phyloP scores from a whole-genome alignment of 2,329 filamentous ascomycete species.

The Pseudogymnoascus verrucosus region DNA sequence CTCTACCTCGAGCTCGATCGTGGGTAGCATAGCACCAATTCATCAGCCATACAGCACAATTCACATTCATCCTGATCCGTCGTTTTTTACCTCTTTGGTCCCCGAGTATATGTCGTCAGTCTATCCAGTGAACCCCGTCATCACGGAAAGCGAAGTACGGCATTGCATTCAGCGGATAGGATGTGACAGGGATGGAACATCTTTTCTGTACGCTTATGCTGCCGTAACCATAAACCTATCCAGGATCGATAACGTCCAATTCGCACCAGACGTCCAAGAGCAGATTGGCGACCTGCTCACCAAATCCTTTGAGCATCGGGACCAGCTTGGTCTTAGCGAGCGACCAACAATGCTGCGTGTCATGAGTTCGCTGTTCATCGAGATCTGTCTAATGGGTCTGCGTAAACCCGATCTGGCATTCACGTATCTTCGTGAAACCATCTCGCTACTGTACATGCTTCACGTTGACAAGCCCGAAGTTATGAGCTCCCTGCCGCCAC shows the following conservation, averaged over 20 bases:
- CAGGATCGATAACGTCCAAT: constrained; percentile 21
- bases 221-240: constrained; percentile 39
- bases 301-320: constrained; percentile 30
- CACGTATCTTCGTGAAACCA: constrained; percentile 42
- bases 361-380: constrained; percentile 44
- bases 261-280: constrained; percentile 25
- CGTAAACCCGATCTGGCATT: constrained; percentile 41
- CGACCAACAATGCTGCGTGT: constrained; percentile 37
- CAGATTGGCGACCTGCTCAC: constrained; percentile 24
- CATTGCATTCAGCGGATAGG: constrained; percentile 20
- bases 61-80: constrained; percentile 17
- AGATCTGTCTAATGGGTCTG: constrained; percentile 43
- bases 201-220: constrained; percentile 38
- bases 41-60: constrained; percentile 10
- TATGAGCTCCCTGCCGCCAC: constrained; percentile 25
- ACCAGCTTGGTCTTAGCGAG: constrained; percentile 32
- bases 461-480: constrained; percentile 34
- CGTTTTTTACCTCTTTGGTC: constrained; percentile 36
- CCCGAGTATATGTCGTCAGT: constrained; percentile 37
- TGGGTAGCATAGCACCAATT: background rate
- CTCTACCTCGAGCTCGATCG: background rate
- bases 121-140: constrained; percentile 40
- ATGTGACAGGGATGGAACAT: constrained; percentile 15
- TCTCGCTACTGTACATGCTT: constrained; percentile 37
- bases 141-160: constrained; percentile 33